Evolutionary conservation across 2,329 filamentous ascomycete genomes (phyloP).

Genomic region (Colletotrichum liriopes): DNA sequence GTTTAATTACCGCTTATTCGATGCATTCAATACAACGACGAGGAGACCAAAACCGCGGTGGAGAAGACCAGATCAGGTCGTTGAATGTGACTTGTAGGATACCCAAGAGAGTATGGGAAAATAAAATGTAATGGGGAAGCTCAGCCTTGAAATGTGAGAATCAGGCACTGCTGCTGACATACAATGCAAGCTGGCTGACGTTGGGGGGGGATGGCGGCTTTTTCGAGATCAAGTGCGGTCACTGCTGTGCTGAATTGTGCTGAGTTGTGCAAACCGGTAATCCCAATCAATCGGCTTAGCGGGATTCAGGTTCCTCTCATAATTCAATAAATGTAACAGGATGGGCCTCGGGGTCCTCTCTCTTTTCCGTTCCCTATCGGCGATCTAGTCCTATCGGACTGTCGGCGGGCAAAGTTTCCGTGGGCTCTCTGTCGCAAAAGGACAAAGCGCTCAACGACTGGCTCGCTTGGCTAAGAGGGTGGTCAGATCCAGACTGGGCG

Average conservation of each 20-base stretch:
- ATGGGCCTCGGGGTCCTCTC: neutral
- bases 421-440: neutral
- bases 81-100: neutral
- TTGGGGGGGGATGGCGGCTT: neutral
- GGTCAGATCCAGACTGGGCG: conserved; percentile 9
- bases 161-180: neutral
- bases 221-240: neutral
- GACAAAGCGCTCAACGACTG: neutral
- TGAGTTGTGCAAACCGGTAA: neutral
- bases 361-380: neutral
- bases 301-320: neutral
- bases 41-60: neutral
- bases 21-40: neutral
- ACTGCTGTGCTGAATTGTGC: neutral
- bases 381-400: neutral
- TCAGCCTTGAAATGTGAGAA: neutral
- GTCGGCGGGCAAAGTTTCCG: neutral
- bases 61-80: neutral
- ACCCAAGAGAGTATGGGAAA: neutral
- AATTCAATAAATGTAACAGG: neutral
- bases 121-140: neutral
- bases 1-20: too few species aligned
- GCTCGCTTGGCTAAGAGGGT: neutral
- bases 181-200: neutral
- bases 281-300: neutral